Base-by-base conservation (phyloP, 306 rosid species). In the Cicer bijugum region DNA sequence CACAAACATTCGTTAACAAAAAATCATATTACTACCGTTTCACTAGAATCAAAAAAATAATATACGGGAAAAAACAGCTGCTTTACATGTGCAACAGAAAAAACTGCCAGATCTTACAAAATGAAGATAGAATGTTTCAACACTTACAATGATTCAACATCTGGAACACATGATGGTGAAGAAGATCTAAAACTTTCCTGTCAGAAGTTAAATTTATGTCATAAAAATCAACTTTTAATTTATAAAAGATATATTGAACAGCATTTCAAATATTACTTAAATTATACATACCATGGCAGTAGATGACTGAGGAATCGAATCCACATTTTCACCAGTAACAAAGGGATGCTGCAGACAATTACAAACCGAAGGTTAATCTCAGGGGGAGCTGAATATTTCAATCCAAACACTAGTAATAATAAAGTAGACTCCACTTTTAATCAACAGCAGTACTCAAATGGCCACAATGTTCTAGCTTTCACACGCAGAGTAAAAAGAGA, bases 261-360 rank as follows among this genome's bases (percentile, higher is more conserved):
- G 23, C 60, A 61, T 33, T 80, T 71, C 39, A 42, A 66, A 62
- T 10, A 73, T 50, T 45, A 68, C 52, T 74, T 81, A 67, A 78
- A 60, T 20, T 43, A 66, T 59, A 74, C 94, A 76, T 84, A 95
- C 99, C 97, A 57, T 62, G 81, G 61, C 80, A 69, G 88, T 11
- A 72, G 39, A n/a, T 61, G 81, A 65, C 58, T n/a, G 47, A 72
- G 84, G 66, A 82, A 62, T 75, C 71, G 84, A 78, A 76, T 84
- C 84, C 76, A 69, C 23, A 7, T 65, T 58, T 74, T 88, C 76
- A 6, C 99, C 93, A 8, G 92, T 87, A 57, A 92, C 96, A 92
- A 92, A 95, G 76, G 91, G 93, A 84, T 92, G 97, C 99, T 95
- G 90, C 89, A 85, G 23, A 58, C 64, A 67, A 60, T 84, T 44